Evolutionary conservation across 176 grass and related monocot species (phyloP).

Genomic region (Paspalum vaginatum): DNA sequence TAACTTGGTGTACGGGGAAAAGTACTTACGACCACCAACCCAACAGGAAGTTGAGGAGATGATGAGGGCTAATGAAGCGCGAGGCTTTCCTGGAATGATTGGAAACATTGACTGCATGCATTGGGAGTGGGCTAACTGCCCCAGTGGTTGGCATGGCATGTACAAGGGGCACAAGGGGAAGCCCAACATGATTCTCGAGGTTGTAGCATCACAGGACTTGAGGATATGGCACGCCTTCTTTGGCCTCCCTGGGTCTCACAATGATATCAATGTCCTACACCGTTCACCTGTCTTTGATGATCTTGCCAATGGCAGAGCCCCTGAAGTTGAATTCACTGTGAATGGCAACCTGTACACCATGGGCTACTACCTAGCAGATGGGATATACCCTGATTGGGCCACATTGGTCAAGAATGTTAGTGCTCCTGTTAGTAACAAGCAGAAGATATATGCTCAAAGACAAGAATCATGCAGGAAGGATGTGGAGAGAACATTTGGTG

Average conservation of each 20-base stretch:
- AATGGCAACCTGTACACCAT: not conserved
- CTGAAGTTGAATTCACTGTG: not conserved
- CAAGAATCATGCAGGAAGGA: not conserved
- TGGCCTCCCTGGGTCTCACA: not conserved
- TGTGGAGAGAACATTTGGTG: not conserved
- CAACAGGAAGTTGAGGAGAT: not conserved
- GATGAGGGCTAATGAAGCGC: not conserved
- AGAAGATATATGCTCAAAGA: not conserved
- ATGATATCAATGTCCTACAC: not conserved
- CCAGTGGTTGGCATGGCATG: not conserved
- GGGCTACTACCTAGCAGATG: not conserved
- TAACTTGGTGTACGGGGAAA: too few relatives aligned
- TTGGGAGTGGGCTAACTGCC: not conserved
- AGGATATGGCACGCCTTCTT: conserved; percentile 12
- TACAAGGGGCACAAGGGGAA: conserved; percentile 9
- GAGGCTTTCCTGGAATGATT: not conserved
- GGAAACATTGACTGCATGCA: not conserved
- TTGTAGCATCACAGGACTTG: not conserved
- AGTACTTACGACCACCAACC: too few relatives aligned
- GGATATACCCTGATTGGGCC: not conserved
- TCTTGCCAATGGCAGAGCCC: not conserved
- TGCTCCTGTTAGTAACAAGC: not conserved
- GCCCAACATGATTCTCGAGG: conserved; percentile 1
- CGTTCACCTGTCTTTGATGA: not conserved
- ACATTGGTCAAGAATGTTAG: not conserved